phyloP scores from a whole-genome alignment of 768 basidiomycete species.

The Naganishia randhawae region DNA sequence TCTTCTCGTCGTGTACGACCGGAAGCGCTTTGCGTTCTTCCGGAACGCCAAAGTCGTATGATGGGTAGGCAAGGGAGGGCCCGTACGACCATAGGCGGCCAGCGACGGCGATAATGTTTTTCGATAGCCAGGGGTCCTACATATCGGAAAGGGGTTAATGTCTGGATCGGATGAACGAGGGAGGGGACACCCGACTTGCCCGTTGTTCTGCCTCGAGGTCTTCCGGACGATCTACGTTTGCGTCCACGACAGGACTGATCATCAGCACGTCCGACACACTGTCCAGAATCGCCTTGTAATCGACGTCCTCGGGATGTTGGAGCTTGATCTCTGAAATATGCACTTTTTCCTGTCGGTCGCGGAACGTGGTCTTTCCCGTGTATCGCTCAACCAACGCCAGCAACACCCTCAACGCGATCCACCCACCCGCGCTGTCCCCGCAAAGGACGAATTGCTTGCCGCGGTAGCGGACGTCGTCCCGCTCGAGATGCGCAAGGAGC shows the following conservation, averaged over 20 bases:
- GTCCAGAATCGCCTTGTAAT: conserved; percentile 15
- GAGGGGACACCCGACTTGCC: neutral
- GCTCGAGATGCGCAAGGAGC: conserved; percentile 21
- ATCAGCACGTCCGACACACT: conserved; percentile 21
- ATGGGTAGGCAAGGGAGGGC: conserved; percentile 16
- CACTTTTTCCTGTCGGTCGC: neutral
- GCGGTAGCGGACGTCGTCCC: conserved; percentile 27
- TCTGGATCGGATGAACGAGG: neutral
- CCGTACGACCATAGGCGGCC: conserved; percentile 28
- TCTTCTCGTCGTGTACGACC: neutral
- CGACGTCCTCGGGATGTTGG: neutral
- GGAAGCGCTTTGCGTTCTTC: conserved; percentile 2
- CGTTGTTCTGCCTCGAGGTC: conserved; percentile 12
- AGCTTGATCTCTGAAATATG: neutral
- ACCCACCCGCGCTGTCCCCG: conserved; percentile 36
- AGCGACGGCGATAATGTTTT: neutral
- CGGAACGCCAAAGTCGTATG: conserved; percentile 14
- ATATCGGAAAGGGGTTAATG: neutral
- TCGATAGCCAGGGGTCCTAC: conserved; percentile 32
- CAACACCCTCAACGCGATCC: conserved; percentile 25
- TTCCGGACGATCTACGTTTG: conserved; percentile 6
- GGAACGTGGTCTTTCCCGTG: neutral
- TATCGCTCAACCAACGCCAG: conserved; percentile 15
- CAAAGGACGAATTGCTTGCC: conserved; percentile 30
- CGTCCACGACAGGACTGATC: conserved; percentile 32